Conservation (phyloP, 1,139 yeast species). For the Debaryomycetaceae sp. region DNA sequence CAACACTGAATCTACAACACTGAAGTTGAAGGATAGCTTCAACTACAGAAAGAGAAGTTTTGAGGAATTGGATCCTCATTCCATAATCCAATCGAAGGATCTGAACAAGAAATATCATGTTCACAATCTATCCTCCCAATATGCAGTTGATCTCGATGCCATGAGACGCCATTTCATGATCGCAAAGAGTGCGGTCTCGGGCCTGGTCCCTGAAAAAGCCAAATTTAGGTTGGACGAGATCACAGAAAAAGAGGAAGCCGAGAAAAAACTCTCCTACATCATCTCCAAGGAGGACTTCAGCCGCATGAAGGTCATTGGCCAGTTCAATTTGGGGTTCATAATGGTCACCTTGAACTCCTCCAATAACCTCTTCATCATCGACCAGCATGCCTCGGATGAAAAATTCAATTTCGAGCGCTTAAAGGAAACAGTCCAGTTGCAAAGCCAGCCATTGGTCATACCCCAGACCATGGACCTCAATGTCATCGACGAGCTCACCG, state of each 20-base stretch:
- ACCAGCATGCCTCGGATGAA: conserved; percentile 98
- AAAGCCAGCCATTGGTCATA: conserved; percentile 66
- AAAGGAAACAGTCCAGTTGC: conserved; percentile 22
- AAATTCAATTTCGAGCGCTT: conserved; percentile 82
- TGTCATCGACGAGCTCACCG: conserved; percentile 72
- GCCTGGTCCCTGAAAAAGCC: neutral
- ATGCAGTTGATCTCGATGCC: neutral
- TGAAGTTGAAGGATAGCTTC: neutral
- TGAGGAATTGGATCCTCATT: no score
- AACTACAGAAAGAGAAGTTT: neutral
- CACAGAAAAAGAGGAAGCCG: conserved; percentile 41
- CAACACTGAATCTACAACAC: neutral
- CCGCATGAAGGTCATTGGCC: conserved; percentile 80
- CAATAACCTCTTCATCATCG: conserved; percentile 77
- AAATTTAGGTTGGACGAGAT: conserved; percentile 17
- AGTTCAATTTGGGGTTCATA: conserved; percentile 88
- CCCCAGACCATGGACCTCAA: conserved; percentile 67
- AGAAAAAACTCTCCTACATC: conserved; percentile 48
- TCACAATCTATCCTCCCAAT: neutral
- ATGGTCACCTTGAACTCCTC: conserved; percentile 47
- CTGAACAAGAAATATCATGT: neutral
- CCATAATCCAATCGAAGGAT: neutral
- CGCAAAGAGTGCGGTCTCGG: neutral
- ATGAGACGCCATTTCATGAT: neutral
- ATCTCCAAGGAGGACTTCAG: conserved; percentile 64